Evolutionary conservation across 2,329 filamentous ascomycete genomes (phyloP).

Genomic region (Beauveria sp.): DNA sequence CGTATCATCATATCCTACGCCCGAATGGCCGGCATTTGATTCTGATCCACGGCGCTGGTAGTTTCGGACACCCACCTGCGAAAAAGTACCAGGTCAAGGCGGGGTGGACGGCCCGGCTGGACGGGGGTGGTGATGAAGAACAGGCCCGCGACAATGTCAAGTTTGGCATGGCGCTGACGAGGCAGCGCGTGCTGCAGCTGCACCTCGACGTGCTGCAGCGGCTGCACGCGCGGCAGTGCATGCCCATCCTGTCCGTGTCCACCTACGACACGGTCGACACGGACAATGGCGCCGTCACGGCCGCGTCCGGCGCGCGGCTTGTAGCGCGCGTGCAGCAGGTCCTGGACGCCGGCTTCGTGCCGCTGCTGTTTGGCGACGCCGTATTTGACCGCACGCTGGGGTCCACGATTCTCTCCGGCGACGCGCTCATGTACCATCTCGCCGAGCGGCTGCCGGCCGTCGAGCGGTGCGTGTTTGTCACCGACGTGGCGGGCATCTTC

Average conservation of each 20-base stretch:
- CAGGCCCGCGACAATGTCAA: not conserved
- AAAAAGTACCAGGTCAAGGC: conserved; percentile 11
- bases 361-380: conserved; percentile 10
- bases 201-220: conserved; percentile 2
- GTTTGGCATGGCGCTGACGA: conserved; percentile 10
- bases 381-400: conserved; percentile 5
- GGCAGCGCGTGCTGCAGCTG: conserved; percentile 10
- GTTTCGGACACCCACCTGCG: conserved; percentile 12
- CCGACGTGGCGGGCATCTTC: conserved; percentile 8
- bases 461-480: conserved; percentile 7
- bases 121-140: not conserved
- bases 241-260: conserved; percentile 10
- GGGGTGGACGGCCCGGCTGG: not conserved
- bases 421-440: conserved; percentile 12
- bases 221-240: not conserved
- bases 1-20: not conserved
- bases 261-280: conserved; percentile 11
- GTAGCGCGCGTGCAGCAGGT: conserved; percentile 4
- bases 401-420: conserved; percentile 5
- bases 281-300: not conserved
- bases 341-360: conserved; percentile 1
- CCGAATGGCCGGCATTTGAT: not conserved
- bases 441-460: not conserved
- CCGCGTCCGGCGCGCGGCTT: not conserved
- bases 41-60: conserved; percentile 10